These are phyloP conservation scores for Collybiopsis luxurians DNA, from an alignment of 768 basidiomycete genomes.

Conservation along the genomic window DNA sequence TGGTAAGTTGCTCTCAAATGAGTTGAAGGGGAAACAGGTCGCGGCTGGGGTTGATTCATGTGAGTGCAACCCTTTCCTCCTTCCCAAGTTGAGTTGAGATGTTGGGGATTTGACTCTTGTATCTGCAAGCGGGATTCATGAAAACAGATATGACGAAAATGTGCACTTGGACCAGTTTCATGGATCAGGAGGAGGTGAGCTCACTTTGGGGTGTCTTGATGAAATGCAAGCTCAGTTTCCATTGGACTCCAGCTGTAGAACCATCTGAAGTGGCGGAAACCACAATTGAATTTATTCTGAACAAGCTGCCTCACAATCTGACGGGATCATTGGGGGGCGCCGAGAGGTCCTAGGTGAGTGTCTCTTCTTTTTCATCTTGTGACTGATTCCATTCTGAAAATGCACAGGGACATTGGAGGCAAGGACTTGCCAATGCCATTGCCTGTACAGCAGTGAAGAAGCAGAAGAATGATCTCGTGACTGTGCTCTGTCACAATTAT, in stretches of 20 bases:
- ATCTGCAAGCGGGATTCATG: constrained; percentile 44
- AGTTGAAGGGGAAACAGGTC: constrained; percentile 35
- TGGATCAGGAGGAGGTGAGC: constrained; percentile 40
- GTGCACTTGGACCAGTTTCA: constrained; percentile 43
- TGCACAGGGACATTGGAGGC: constrained; percentile 40
- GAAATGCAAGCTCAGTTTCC: no score
- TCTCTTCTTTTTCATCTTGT: not conserved
- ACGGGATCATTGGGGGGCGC: constrained; percentile 46
- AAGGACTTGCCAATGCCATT: constrained; percentile 37
- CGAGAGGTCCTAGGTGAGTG: constrained; percentile 37
- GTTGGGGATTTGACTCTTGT: no score
- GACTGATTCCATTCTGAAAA: not conserved
- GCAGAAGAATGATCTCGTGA: no score
- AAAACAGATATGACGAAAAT: constrained; percentile 43
- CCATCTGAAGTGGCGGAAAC: constrained; percentile 40
- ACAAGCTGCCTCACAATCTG: constrained; percentile 26
- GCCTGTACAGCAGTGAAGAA: constrained; percentile 34
- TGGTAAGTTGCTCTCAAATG: constrained; percentile 37
- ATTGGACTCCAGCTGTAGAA: constrained; percentile 35
- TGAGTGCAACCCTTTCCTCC: constrained; percentile 18
- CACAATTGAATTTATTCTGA: constrained; percentile 34
- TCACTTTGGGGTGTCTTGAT: not conserved
- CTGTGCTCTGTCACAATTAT: no score
- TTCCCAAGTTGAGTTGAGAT: no score
- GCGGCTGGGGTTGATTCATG: constrained; percentile 43